Percentiles rank a stretch among this genome's conserved stretches.
These are phyloP conservation scores for Skeletonema grethae DNA, from an alignment of 108 stramenopile genomes.

Conservation along the genomic window DNA sequence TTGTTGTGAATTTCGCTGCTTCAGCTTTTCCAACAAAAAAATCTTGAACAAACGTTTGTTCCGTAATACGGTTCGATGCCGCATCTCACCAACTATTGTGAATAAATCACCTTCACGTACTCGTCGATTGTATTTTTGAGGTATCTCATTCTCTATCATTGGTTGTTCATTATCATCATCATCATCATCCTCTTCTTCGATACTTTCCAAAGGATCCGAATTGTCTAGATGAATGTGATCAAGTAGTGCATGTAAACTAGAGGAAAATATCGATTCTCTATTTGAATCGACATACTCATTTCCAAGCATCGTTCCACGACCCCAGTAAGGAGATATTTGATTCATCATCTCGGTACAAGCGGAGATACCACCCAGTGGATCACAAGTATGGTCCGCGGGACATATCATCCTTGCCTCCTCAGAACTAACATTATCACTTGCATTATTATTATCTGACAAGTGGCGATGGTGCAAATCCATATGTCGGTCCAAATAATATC, in stretches of 20 bases:
- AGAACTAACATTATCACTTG: background rate
- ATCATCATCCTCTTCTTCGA: no score
- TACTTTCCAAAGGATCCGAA: background rate
- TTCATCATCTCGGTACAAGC: slow-evolving; percentile 8
- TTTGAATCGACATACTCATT: slow-evolving; percentile 9
- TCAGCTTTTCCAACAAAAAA: background rate
- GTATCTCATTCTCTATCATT: background rate
- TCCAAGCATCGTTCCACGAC: slow-evolving; percentile 10
- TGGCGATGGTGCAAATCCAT: slow-evolving; percentile 5
- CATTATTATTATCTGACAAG: background rate
- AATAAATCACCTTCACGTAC: slow-evolving; percentile 2
- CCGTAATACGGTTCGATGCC: background rate
- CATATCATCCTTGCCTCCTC: background rate
- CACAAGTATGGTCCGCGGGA: slow-evolving; percentile 7
- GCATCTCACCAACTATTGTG: slow-evolving; percentile 2
- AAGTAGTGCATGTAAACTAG: background rate
- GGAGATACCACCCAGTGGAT: slow-evolving; percentile 9
- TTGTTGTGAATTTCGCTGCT: background rate
- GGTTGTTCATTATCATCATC: background rate
- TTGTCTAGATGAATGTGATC: background rate
- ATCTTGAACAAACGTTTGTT: background rate
- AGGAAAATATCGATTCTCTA: slow-evolving; percentile 10
- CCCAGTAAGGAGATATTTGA: slow-evolving; percentile 18
- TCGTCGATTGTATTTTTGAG: background rate
- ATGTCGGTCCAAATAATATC: slow-evolving; percentile 13